A percentile compares a stretch with the other conserved stretches of the same genome.
These are phyloP conservation scores for Phtheirospermum japonicum DNA, from an alignment of 257 asterid species.

Conservation along the genomic window DNA sequence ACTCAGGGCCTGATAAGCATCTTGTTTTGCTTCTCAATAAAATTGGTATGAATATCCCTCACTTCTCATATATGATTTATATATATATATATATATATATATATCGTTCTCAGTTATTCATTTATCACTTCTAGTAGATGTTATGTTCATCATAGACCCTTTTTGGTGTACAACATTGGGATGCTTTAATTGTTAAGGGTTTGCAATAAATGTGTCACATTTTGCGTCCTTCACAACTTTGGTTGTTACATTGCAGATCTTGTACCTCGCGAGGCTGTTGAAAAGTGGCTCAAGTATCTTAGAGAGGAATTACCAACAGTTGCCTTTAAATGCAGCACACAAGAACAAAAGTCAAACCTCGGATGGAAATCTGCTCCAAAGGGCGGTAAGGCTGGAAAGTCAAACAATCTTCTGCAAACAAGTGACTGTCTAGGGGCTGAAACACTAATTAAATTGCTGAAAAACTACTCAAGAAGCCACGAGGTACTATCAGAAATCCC, in stretches of 20 bases:
- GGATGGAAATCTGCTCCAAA: constrained; percentile 87
- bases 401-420: constrained; percentile 55
- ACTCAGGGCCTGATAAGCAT: constrained; percentile 69
- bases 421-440: constrained; percentile 97
- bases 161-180: background rate
- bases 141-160: background rate
- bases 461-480: constrained; percentile 43
- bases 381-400: constrained; percentile 44
- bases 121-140: background rate
- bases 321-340: constrained; percentile 95
- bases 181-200: background rate
- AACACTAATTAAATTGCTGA: constrained; percentile 70
- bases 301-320: constrained; percentile 92
- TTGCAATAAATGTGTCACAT: constrained; percentile 1
- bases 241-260: constrained; percentile 55
- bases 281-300: constrained; percentile 93
- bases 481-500: constrained; percentile 21
- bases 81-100: background rate
- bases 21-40: constrained; percentile 88
- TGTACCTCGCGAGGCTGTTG: constrained; percentile 89
- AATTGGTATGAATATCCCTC: constrained; percentile 52
- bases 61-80: background rate
- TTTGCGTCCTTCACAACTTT: constrained; percentile 7
- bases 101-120: background rate
- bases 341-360: constrained; percentile 86